Evolutionary conservation across 768 basidiomycete genomes (phyloP), one percentile per base, ranked within the genome.

Genomic region (Lyophyllum shimeji): DNA sequence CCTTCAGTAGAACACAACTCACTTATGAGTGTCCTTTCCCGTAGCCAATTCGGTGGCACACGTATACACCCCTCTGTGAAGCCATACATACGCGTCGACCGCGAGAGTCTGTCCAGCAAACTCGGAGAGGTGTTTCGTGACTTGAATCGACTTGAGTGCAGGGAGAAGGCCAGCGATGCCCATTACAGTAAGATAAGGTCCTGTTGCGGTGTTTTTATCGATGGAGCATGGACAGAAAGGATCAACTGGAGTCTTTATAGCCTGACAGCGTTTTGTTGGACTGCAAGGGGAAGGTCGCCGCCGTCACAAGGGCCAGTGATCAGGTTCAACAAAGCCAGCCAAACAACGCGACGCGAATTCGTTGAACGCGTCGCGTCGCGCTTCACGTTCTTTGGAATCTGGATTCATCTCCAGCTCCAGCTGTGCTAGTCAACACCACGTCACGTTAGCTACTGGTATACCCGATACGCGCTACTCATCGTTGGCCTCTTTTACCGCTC

Each of bases 81-180:
- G 75, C 93, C 93, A 95, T 54, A 94, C 95, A 69, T 99, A 99
- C 40, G 87, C 95, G 74, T 98, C 96, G 39, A 98, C 87, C 0
- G 92, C 96, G 33, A 98, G 73, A 1, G 87, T 92, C 67, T 94
- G 85, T 13, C 92, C 94, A 45, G 82, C 71, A 66, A 89, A 93
- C 54, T 95, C 90, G 2, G 85, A 87, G 52, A 98, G 81, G 62
- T 91, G 87, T 55, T 77, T 83, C 55, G 81, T 82, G 52, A 81
- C 83, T 65, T 95, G 92, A 34, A 97, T 95, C 42, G 92, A 83
- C 77, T 94, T 95, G 59, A 98, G 82, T 23, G 96, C 81, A 29
- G 94, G 91, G 31, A 98, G 74, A 18, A 98, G 81, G 12, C 96
- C 96, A 55, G 86, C 81, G 55, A 98, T 98, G 25, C 96, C 96